Conservation (phyloP, 192 early-diverging fungal species). For the Geranomyces michiganensis region DNA sequence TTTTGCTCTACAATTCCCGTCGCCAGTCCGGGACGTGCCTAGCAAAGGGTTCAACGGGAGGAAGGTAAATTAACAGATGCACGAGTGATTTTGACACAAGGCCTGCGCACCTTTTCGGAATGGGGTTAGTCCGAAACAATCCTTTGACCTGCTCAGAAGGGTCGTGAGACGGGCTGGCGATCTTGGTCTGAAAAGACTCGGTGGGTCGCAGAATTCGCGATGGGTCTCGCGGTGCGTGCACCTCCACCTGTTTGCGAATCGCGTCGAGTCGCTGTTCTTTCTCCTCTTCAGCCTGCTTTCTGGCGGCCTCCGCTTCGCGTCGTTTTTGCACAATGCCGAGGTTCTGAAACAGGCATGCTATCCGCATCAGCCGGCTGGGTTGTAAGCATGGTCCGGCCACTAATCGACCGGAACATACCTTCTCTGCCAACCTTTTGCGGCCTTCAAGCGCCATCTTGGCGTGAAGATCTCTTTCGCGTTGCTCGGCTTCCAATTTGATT, state of each 20-base stretch:
- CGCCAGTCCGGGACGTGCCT: neutral
- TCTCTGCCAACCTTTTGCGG: neutral
- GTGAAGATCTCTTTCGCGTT: neutral
- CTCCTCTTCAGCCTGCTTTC: no score
- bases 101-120: slow-evolving; percentile 18
- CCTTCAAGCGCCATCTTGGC: neutral
- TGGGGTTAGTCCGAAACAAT: neutral
- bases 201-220: slow-evolving; percentile 17
- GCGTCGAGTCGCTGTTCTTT: neutral
- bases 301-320: slow-evolving; percentile 1
- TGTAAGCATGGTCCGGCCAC: neutral
- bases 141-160: neutral
- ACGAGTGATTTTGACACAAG: neutral
- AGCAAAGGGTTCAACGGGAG: neutral
- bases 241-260: slow-evolving; percentile 10
- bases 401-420: neutral
- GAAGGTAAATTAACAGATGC: neutral
- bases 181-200: slow-evolving; percentile 8
- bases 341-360: slow-evolving; percentile 10
- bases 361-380: neutral
- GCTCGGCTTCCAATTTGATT: neutral
- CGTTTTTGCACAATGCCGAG: neutral
- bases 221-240: slow-evolving; percentile 10
- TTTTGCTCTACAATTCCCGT: neutral
- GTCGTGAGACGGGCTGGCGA: neutral